Base-by-base conservation (phyloP, 2,329 filamentous ascomycete species). In the Thielaviopsis euricoi region DNA sequence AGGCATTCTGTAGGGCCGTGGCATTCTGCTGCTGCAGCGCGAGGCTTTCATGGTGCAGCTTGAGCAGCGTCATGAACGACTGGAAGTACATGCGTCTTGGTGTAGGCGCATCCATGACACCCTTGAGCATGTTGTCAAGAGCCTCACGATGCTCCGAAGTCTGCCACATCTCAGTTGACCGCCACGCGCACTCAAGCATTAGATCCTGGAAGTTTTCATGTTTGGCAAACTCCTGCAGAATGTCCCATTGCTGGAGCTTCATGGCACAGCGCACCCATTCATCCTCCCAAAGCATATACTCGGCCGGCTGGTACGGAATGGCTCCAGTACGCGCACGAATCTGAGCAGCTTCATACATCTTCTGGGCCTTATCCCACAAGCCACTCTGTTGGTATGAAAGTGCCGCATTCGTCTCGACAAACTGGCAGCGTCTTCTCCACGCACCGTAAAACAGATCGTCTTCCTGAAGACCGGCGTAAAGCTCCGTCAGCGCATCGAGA, bases 241-340 rank as follows among this genome's bases (percentile, higher is more conserved):
- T 91, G 65, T 99, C 93, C 93, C 93, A 99, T 67, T 98, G 94
- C 69, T 98, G 94, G 52, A 99, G 77, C 72, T 98, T 98, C 71
- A 97, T 89, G 0, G 91, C 93, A 69, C 93, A 98, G 54, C 96
- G 79, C 49, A 98, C 85, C 93, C 93, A 99, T 65, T 98, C 94
- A 67, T 99, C 93, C 71, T 99, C 93, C 93, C 93, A 99, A 1
- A 99, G 79, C 81, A 95, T 96, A 71, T 99, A 99, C 70, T 99
- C 93, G 33, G 85, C 89, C 65, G 94, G 87, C 0, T 91, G 95
- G 70, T 96, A 97, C 0, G 93, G 91, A 61, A 97, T 82, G n/a
- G 91, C 88, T 55, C 90, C 93, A 0, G 91, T 97, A 52, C 94
- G 82, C 51, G 94, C 93, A 70, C 97, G 98, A 69, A 98, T 89